Conservation (phyloP, 441 rosid species). For the Syzygium malaccense region DNA sequence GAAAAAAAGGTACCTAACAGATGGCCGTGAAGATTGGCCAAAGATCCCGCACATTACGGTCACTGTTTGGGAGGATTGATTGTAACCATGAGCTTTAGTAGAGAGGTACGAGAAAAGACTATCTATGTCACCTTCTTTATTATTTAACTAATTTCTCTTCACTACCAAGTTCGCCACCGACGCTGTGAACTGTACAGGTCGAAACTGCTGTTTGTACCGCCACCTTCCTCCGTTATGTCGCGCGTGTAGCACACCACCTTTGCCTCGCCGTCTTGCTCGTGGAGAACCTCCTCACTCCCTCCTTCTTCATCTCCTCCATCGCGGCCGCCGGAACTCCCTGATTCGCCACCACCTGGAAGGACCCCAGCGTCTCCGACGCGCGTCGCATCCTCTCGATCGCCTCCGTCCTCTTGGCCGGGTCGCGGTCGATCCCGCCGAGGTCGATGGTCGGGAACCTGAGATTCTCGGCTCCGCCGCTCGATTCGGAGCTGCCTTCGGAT, state of each 20-base stretch:
- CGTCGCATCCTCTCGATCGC: neutral
- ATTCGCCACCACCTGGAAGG: slow-evolving; percentile 4
- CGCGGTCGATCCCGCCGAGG: neutral
- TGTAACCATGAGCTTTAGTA: accelerated
- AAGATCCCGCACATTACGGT: neutral
- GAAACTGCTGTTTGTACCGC: too few species aligned
- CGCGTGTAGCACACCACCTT: slow-evolving; percentile 20
- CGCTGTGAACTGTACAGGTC: too few species aligned
- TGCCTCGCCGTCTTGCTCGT: slow-evolving; percentile 25
- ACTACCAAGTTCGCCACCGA: neutral
- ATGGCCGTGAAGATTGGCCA: neutral
- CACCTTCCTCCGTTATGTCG: neutral
- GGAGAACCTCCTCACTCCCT: slow-evolving; percentile 21
- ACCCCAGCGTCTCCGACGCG: neutral
- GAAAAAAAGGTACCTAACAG: accelerated
- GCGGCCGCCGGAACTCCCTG: slow-evolving; percentile 9
- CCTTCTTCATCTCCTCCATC: slow-evolving; percentile 22
- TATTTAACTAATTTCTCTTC: neutral
- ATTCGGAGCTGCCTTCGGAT: neutral
- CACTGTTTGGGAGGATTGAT: neutral
- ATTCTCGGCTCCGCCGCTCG: neutral
- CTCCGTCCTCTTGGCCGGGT: neutral
- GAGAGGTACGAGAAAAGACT: neutral
- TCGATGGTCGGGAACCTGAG: slow-evolving; percentile 14
- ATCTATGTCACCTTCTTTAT: neutral